Base-by-base conservation (phyloP, 2,329 filamentous ascomycete genomes). In the Aspergillus aculeatus region DNA sequence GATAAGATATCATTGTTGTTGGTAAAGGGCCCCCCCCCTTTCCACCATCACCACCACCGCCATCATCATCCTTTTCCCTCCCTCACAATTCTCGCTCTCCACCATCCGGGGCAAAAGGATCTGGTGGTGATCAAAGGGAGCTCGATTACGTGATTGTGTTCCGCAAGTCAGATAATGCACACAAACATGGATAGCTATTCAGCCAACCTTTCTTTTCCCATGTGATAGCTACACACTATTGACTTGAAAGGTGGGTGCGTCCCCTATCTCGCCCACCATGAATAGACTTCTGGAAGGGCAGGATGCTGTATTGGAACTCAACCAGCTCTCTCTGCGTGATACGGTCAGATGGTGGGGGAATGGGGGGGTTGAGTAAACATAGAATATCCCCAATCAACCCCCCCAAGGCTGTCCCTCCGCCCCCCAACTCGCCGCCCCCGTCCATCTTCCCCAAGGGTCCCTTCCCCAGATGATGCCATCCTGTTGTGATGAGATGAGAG, bases 181-280 rank as follows among this genome's bases (percentile, higher is more conserved):
- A 41, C 38, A 38, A 4, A n/a, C 11, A 35, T 35, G 32, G n/a
- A 7, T 44, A 44, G 55, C 23, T 41, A 35, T 41, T 56, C 48
- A 38, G 32, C 16, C 29, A 41, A 41, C 10, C 16, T 35, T 19
- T 31, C n/a, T 24, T 24, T 26, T 38, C 47, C 61, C 62, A 66
- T 65, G 64, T 65, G 63, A 55, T 55, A 55, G 53, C 53, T 47
- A 55, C 26, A 26, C 19, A 29, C 53, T 47, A 31, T 55, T 23
- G n/a, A 10, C 26, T 10, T 47, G 31, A 12, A 44, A 55, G 47
- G 41, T 48, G 53, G 26, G 24, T 50, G 48, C 38, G 1, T 19
- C 16, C n/a, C 38, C 24, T 50, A 50, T 29, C 10, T 29, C 21
- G 29, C 31, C 41, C 53, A 58, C 50, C 50, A 48, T 50, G 41